Conservation (phyloP, 2,329 filamentous ascomycete genomes). For the Ceratocystis lukuohia region DNA sequence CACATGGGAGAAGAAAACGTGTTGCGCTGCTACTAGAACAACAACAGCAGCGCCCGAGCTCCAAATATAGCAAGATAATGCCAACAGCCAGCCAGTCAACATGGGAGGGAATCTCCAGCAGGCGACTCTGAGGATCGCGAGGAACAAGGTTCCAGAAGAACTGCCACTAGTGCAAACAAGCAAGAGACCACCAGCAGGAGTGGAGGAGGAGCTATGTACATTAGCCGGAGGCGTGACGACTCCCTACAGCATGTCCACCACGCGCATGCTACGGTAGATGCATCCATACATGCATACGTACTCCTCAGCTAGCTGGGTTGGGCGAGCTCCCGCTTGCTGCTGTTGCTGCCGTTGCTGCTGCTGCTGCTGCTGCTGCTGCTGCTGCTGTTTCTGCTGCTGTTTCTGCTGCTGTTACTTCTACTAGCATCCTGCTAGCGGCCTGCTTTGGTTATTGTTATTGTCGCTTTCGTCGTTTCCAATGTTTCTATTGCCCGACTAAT, state of each 20-base stretch:
- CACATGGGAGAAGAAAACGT: neutral
- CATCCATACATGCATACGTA: too few relatives aligned
- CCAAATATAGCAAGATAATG: neutral
- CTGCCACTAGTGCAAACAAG: neutral
- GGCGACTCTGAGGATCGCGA: neutral
- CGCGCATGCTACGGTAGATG: too few relatives aligned
- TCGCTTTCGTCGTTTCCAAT: neutral
- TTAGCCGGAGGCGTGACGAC: too few relatives aligned
- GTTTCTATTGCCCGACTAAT: neutral
- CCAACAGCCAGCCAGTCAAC: neutral
- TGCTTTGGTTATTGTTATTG: too few relatives aligned
- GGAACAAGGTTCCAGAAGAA: neutral
- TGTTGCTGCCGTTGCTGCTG: neutral
- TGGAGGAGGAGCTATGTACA: too few relatives aligned
- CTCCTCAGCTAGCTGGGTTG: too few relatives aligned
- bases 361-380: neutral
- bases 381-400: too few relatives aligned
- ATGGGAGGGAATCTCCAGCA: neutral
- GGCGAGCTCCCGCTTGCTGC: too few relatives aligned
- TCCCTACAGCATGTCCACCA: too few relatives aligned
- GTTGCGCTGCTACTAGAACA: neutral
- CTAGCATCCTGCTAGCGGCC: too few relatives aligned
- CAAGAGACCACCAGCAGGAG: too few relatives aligned
- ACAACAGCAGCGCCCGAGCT: constrained; percentile 1
- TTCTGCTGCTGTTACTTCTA: too few relatives aligned